phyloP scores from a whole-genome alignment of 257 asterid genomes.

The Petunia axillaris region DNA sequence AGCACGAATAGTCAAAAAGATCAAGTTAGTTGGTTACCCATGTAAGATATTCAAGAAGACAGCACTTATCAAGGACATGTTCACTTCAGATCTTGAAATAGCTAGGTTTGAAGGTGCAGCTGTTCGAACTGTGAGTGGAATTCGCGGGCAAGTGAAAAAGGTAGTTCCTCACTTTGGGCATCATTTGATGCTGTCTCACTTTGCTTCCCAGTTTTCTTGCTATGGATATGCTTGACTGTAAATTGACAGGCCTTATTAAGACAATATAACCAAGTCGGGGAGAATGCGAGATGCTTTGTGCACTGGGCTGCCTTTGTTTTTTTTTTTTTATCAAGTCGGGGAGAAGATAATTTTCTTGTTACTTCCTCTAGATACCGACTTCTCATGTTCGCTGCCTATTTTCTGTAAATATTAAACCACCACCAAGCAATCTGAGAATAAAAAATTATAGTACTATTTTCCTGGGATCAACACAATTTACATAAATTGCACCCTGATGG shows the following conservation, averaged over 20 bases:
- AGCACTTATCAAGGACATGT: conserved; percentile 91
- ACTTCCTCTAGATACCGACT: not conserved
- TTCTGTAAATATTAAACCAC: not conserved
- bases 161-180: conserved; percentile 42
- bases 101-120: conserved; percentile 99
- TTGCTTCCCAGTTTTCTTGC: not conserved
- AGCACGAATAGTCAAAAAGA: conserved; percentile 79
- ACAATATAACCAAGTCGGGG: not conserved
- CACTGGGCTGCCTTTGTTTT: too few relatives aligned
- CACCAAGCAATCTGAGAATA: not conserved
- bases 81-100: conserved; percentile 97
- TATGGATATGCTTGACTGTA: not conserved
- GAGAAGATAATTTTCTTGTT: conserved; percentile 7
- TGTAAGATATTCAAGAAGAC: conserved; percentile 93
- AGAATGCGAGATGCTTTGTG: not conserved
- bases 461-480: not conserved
- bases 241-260: not conserved
- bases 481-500: not conserved
- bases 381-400: not conserved
- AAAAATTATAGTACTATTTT: not conserved
- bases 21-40: conserved; percentile 90
- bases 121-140: conserved; percentile 90
- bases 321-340: not conserved
- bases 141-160: conserved; percentile 98
- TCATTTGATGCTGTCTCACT: conserved; percentile 7